These are phyloP conservation scores for Thelonectria discophora DNA, from an alignment of 2,329 filamentous ascomycete species.

Conservation along the genomic window DNA sequence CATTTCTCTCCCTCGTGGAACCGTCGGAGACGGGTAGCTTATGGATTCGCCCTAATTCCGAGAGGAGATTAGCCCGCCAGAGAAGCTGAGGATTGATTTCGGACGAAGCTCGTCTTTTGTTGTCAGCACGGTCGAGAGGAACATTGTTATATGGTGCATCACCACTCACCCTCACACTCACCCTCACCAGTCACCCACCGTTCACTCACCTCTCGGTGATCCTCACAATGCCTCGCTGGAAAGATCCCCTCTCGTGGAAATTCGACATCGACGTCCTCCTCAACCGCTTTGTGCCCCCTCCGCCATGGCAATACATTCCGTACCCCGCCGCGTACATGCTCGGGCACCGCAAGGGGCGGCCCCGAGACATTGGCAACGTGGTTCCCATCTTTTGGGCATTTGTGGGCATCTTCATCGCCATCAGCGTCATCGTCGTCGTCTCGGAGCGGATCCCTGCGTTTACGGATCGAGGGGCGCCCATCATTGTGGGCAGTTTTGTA, in stretches of 20 bases:
- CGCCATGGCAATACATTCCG: constrained; percentile 71
- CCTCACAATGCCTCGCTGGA: constrained; percentile 26
- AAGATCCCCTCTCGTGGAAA: constrained; percentile 53
- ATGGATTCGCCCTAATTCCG: neutral
- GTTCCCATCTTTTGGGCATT: constrained; percentile 69
- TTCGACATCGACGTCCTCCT: constrained; percentile 82
- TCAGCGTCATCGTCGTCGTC: constrained; percentile 68
- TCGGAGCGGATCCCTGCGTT: constrained; percentile 65
- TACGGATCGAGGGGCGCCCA: constrained; percentile 59
- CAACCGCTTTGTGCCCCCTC: constrained; percentile 74
- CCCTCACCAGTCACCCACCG: too few species aligned
- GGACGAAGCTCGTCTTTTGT: neutral
- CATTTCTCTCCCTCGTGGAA: neutral
- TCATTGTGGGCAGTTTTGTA: constrained; percentile 77
- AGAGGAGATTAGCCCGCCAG: constrained; percentile 10
- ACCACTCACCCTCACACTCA: too few species aligned
- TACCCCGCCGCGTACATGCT: constrained; percentile 73
- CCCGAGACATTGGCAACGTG: constrained; percentile 62
- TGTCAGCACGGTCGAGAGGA: neutral
- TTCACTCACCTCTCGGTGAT: too few species aligned
- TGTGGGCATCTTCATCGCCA: constrained; percentile 69
- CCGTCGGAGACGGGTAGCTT: neutral
- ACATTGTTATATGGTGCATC: too few species aligned
- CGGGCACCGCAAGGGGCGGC: constrained; percentile 62
- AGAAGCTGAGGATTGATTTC: neutral